phyloP scores from a whole-genome alignment of 495 filamentous ascomycete species.

The Tirmania nivea region DNA sequence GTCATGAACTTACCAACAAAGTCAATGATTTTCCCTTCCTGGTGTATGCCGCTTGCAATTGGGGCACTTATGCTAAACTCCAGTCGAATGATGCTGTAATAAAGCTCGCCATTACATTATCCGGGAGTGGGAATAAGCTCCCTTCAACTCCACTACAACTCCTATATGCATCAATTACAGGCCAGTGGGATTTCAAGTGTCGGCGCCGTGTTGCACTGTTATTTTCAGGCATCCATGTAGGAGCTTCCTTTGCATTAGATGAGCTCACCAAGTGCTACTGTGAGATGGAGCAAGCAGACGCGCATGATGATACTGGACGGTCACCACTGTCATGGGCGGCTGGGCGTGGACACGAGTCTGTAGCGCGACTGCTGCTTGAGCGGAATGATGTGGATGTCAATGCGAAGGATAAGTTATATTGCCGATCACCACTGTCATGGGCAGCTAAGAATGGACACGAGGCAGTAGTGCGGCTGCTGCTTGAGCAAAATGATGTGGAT shows the following conservation, averaged over 20 bases:
- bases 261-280: background rate
- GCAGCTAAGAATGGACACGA: no score
- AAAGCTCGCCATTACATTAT: background rate
- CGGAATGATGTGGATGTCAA: no score
- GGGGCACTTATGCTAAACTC: background rate
- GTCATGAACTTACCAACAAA: background rate
- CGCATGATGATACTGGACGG: background rate
- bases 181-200: background rate
- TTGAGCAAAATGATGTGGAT: no score
- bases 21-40: background rate
- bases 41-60: background rate
- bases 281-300: background rate
- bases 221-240: background rate
- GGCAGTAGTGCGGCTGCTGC: no score
- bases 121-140: background rate
- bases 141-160: background rate
- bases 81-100: background rate
- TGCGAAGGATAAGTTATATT: no score
- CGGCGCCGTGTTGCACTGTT: background rate
- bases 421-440: no score
- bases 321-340: slow-evolving; percentile 19
- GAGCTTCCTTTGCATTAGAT: background rate
- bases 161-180: background rate
- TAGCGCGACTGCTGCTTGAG: slow-evolving; percentile 13
- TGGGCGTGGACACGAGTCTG: slow-evolving; percentile 9